These are phyloP conservation scores for Infundibulicybe gibba DNA, from an alignment of 768 basidiomycete species.

Conservation along the genomic window DNA sequence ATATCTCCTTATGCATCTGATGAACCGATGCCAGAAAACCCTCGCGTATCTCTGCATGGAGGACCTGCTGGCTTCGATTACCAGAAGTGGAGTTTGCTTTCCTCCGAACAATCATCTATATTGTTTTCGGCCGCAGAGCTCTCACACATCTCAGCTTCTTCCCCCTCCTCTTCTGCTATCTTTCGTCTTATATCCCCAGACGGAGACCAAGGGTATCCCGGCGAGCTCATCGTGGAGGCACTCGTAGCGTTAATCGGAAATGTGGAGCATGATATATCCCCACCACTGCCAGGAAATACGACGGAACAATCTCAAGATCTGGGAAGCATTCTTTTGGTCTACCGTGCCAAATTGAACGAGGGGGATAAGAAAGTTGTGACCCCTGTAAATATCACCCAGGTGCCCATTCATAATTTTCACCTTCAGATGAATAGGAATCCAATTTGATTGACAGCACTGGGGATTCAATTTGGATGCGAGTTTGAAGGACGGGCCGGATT, in stretches of 20 bases:
- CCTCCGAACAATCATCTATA: constrained; percentile 29
- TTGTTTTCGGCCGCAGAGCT: constrained; percentile 60
- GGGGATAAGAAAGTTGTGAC: constrained; percentile 47
- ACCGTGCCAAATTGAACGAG: constrained; percentile 63
- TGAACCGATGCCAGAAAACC: constrained; percentile 30
- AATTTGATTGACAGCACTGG: constrained; percentile 54
- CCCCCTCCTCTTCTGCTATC: constrained; percentile 36
- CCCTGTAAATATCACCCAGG: constrained; percentile 76
- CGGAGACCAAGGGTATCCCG: constrained; percentile 72
- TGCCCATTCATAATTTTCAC: constrained; percentile 14
- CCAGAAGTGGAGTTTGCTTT: constrained; percentile 46
- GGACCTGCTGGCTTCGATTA: constrained; percentile 66
- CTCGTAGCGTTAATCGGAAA: constrained; percentile 46
- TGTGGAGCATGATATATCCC: constrained; percentile 15
- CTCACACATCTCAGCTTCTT: constrained; percentile 30
- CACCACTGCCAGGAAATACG: constrained; percentile 17
- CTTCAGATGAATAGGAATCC: neutral
- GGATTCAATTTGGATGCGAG: constrained; percentile 81
- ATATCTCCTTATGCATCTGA: neutral
- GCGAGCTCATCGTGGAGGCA: constrained; percentile 56
- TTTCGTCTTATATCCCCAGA: constrained; percentile 58
- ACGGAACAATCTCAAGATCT: constrained; percentile 33
- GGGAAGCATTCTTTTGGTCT: constrained; percentile 66
- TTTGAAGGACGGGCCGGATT: constrained; percentile 31
- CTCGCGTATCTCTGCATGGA: constrained; percentile 67